Evolutionary conservation across 73 alveolate genomes (phyloP).

Genomic region (Blepharisma stoltei): DNA sequence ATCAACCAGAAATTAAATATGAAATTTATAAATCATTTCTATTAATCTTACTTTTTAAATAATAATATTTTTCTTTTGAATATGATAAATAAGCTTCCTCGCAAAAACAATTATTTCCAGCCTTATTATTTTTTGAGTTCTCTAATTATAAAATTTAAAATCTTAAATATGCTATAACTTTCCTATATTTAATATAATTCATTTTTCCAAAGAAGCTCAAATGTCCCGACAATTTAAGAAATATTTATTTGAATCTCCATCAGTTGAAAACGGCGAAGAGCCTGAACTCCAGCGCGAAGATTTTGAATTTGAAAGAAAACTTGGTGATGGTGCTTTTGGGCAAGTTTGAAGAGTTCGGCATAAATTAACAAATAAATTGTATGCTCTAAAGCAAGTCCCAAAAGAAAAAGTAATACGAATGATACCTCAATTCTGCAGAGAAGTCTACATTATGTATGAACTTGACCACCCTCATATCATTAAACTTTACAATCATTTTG

Average conservation of each 20-base stretch:
- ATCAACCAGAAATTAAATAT: no score
- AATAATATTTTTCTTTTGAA: no score
- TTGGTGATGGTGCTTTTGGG: slow-evolving; percentile 78
- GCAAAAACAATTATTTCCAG: no score
- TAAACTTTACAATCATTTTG: slow-evolving; percentile 78
- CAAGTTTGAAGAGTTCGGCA: slow-evolving; percentile 69
- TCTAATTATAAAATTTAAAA: no score
- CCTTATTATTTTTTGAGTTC: no score
- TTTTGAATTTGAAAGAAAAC: slow-evolving; percentile 53
- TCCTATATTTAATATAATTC: no score
- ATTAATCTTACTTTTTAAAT: no score
- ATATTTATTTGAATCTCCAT: slow-evolving; percentile 66
- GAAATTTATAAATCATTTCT: no score
- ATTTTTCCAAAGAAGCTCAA: no score
- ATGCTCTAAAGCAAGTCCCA: slow-evolving; percentile 78
- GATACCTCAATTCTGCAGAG: slow-evolving; percentile 77
- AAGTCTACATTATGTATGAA: slow-evolving; percentile 79
- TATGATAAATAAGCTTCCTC: no score
- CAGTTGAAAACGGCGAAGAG: slow-evolving; percentile 76
- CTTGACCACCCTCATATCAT: slow-evolving; percentile 81
- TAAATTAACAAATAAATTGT: slow-evolving; percentile 59
- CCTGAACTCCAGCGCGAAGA: slow-evolving; percentile 86
- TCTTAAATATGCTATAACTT: no score
- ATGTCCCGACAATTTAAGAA: not conserved
- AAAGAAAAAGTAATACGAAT: slow-evolving; percentile 72